Conservation (phyloP, 768 basidiomycete genomes). For the Nidula microcarpa region DNA sequence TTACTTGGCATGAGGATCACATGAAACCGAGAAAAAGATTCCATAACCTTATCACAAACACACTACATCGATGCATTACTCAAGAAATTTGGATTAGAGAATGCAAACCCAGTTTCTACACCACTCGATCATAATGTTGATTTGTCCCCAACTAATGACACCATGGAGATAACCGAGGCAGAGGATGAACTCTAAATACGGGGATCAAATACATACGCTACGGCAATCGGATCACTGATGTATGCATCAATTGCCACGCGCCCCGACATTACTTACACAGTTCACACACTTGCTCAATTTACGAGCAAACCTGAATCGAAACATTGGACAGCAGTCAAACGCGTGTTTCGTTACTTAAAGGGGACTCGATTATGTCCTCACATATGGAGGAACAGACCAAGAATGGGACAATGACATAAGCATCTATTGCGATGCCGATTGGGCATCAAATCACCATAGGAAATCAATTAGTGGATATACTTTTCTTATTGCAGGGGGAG, state of each 20-base stretch:
- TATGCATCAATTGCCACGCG: neutral
- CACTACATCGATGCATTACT: neutral
- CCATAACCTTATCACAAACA: neutral
- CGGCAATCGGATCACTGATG: neutral
- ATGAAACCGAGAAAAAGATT: neutral
- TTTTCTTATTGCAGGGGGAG: conserved; percentile 4
- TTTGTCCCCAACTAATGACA: neutral
- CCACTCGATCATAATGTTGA: conserved; percentile 16
- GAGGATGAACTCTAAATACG: neutral
- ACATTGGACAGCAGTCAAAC: neutral
- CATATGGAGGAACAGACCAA: neutral
- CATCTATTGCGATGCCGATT: neutral
- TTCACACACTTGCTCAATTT: neutral
- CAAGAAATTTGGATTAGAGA: conserved; percentile 5
- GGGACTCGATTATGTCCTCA: neutral
- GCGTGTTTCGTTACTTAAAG: neutral
- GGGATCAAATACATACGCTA: neutral
- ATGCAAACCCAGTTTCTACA: conserved; percentile 14
- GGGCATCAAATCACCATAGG: neutral
- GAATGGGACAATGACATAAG: neutral
- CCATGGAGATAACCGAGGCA: neutral
- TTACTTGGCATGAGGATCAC: neutral
- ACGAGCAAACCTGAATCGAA: neutral
- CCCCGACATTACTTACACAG: neutral
- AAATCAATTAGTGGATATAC: neutral